Base-by-base conservation (phyloP, 148 eudicot species). In the Rhododendron vialii region DNA sequence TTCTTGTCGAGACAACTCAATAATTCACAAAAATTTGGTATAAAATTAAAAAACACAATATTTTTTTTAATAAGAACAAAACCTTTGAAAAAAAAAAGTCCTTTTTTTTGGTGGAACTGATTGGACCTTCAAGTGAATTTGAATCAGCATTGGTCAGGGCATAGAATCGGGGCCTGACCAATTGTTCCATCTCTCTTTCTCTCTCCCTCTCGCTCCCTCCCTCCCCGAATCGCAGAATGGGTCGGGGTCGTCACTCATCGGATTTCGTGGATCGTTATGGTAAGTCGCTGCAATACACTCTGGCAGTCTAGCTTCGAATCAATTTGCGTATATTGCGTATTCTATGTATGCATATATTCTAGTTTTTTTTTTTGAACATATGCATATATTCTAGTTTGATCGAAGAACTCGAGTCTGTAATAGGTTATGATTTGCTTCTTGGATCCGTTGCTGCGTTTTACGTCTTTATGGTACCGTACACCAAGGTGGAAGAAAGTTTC, bases 401-500 rank as follows among this genome's bases (percentile, higher is more conserved):
- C 15, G 76, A 71, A 71, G 41, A 47, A 84, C 33, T 45, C 26
- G 73, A 84, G 35, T 86, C 33, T 59, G 0, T 15, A 14, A 17
- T 74, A 97, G 99, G 98, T 78, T 97, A 94, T 86, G 99, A 97
- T 90, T 65, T 95, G 86, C 86, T 95, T 89, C 87, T 97, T 92
- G 98, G 98, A 67, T 89, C 91, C 79, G 87, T 97, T 76, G 96
- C 98, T 89, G 94, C 98, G 82, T 93, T 97, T 80, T 97, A 95
- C 85, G 95, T 97, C 5, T 89, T 97, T 83, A 87, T 93, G 86
- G 92, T 90, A 24, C 99, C 99, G 24, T 97, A 91, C 83, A 97
- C 99, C n/a, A 97, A 97, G 88, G 99, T 97, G 53, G 99, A 97
- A 93, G 99, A 97, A 85, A 97, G 99, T 92, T 97, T 97, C 87